Base-by-base conservation (phyloP, 352 stramenopile species). In the Pythium volutum region DNA sequence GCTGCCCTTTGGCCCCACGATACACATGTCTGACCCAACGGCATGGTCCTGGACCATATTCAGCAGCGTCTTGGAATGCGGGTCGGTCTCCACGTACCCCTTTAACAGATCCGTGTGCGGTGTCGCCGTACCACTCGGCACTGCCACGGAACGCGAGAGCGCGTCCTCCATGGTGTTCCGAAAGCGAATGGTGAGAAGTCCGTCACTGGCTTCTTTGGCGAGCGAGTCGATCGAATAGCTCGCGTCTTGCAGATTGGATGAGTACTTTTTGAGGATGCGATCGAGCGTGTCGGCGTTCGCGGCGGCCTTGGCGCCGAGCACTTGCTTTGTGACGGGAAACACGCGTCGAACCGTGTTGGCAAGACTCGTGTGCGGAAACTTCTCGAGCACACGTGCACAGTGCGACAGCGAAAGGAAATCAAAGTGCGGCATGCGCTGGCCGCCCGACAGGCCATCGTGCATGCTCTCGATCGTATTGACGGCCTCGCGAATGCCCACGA, bases 21-120 rank as follows among this genome's bases (percentile, higher is more conserved):
- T 59, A 49, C 86, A 96, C 46, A 96, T 60, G 59, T 97, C 88
- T 1, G 73, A 72, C 8, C 85, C 85, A 0, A 83, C 73, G 26
- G 79, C 69, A 54, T 96, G 87, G 46, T 95, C 87, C 64, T 91
- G 79, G 29, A 93, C 70, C 86, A 96, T 94, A 26, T 74, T 64
- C 2, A 73, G 62, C 14, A 96, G 48, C 25, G 87, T 65, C 10
- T 66, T 52, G 16, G 61, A 69, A 45, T 91, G 82, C 27, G 68
- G 65, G 10, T 69, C 62, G 0, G 86, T 93, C 61, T 91, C 79
- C 16, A 92, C 64, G 56, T 87, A 93, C 6, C 69, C 70, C 25
- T 69, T 53, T 59, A 81, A 69, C 1, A 59, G 34, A 12, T 60
- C 55, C 7, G 50, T 58, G 18, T 70, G 71, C 6, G 67, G 69